Conservation (phyloP, 75 land plant genomes). For the Selaginella moellendorffii region DNA sequence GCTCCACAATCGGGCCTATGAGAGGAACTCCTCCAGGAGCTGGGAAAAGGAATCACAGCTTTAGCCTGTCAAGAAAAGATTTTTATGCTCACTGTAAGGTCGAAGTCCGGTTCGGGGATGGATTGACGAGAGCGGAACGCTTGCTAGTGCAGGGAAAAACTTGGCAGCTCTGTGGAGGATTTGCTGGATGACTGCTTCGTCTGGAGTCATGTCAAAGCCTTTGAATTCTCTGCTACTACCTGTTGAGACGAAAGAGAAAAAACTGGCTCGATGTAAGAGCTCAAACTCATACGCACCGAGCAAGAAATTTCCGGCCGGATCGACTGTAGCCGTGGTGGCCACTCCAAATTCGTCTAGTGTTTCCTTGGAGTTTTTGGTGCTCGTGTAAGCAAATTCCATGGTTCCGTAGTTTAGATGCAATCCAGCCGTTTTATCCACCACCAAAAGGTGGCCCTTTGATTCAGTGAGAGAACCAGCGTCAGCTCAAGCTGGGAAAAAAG, state of each 20-base stretch:
- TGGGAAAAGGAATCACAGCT: too few species aligned
- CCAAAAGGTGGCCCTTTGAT: slow-evolving; percentile 70
- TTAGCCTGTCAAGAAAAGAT: too few species aligned
- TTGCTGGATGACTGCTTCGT: slow-evolving; percentile 31
- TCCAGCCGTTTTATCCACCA: slow-evolving; percentile 41
- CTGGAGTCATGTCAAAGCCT: slow-evolving; percentile 47
- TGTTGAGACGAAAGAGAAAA: slow-evolving; percentile 14
- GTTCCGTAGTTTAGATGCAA: slow-evolving; percentile 61
- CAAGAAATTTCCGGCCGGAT: slow-evolving; percentile 54
- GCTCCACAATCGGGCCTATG: slow-evolving; percentile 60
- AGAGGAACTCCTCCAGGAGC: slow-evolving; percentile 57
- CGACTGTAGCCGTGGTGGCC: slow-evolving; percentile 85
- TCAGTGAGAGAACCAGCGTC: background rate
- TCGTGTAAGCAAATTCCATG: slow-evolving; percentile 71
- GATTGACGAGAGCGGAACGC: slow-evolving; percentile 17
- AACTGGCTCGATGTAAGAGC: background rate
- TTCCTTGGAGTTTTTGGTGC: background rate
- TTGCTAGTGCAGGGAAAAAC: slow-evolving; percentile 49
- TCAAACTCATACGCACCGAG: slow-evolving; percentile 26
- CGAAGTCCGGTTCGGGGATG: slow-evolving; percentile 60
- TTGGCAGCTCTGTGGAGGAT: slow-evolving; percentile 59
- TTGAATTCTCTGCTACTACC: slow-evolving; percentile 86
- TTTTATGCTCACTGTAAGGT: slow-evolving; percentile 58
- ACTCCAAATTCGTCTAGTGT: slow-evolving; percentile 24
- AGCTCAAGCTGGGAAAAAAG: too few species aligned